phyloP scores from a whole-genome alignment of 73 alveolate species.

The Uronychia setigera region DNA sequence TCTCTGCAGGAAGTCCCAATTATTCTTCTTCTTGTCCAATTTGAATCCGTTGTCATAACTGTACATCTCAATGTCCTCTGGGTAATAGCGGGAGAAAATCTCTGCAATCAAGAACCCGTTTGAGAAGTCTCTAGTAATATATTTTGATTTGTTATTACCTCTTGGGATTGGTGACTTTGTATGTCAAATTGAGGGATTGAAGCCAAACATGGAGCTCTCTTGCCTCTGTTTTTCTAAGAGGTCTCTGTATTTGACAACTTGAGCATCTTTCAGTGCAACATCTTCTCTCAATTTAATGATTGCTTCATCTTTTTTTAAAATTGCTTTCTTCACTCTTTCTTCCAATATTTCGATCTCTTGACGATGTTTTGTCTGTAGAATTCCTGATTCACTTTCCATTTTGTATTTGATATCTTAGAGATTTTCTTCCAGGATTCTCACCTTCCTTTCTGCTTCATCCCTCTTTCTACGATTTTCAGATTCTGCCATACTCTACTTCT shows the following conservation, averaged over 20 bases:
- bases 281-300: constrained; percentile 87
- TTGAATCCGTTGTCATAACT: constrained; percentile 71
- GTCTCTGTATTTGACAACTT: constrained; percentile 87
- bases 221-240: constrained; percentile 73
- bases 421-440: constrained; percentile 40
- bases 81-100: constrained; percentile 56
- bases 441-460: constrained; percentile 32
- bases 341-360: constrained; percentile 89
- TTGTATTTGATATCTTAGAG: constrained; percentile 55
- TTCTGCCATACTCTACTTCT: not conserved
- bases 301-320: constrained; percentile 88
- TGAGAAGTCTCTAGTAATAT: constrained; percentile 7
- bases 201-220: constrained; percentile 81
- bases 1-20: constrained; percentile 75
- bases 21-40: constrained; percentile 70
- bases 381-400: constrained; percentile 64
- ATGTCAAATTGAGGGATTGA: constrained; percentile 65
- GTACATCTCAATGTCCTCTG: constrained; percentile 79
- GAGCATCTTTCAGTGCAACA: constrained; percentile 71
- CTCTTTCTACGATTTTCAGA: constrained; percentile 14
- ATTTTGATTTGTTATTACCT: constrained; percentile 7
- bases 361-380: constrained; percentile 59
- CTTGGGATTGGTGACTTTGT: constrained; percentile 74
- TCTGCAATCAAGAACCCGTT: constrained; percentile 28
- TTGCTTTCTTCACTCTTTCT: constrained; percentile 83